Evolutionary conservation across 805 yeast genomes (phyloP), one percentile per base, ranked within the genome.

Genomic region (Pichia deserticola): DNA sequence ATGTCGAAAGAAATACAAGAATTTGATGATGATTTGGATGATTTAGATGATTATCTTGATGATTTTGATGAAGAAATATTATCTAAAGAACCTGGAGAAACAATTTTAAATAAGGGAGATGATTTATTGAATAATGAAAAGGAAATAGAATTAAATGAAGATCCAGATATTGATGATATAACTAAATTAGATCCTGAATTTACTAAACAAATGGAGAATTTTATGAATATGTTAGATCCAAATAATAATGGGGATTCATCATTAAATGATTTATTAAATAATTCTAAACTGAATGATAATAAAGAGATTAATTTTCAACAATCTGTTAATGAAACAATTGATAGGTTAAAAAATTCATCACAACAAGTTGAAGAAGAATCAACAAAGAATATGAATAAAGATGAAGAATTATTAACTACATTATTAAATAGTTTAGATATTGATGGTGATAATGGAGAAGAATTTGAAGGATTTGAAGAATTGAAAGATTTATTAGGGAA

Each of bases 31-130:
- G 32, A 30, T 30, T 30, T 30, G 9, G 80, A 83, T 50, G 95
- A 86, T 54, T 75, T 87, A 54, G 95, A 87, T 57, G 96, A 88
- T 59, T 73, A 88, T 52, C 72, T 92, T 46, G 96, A 89, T 60
- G 97, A 89, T 54, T 86, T 86, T 62, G 87, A 84, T 40, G 87
- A 82, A 52, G 87, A 81, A 50, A 74, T 83, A 0, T 69, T 85
- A 49, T 76, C 76, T 51, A 73, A 78, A 55, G 82, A 84, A 2
- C 86, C 84, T 1, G 86, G 82, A 4, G 68, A 76, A 0, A 69
- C 62, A 4, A 30, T 61, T 27, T 32, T 29, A 7, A 39, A 15
- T 11, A 40, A n/a, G 15, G 20, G 5, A 36, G 52, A 42, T 11
- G 25, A n/a, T 15, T 27, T 27, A 27, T 11, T n/a, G 11, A 20